Percentiles rank a stretch among this genome's conserved stretches.
These are phyloP conservation scores for Trypanosomatidae sp. DNA, from an alignment of 208 protist species.

Conservation along the genomic window DNA sequence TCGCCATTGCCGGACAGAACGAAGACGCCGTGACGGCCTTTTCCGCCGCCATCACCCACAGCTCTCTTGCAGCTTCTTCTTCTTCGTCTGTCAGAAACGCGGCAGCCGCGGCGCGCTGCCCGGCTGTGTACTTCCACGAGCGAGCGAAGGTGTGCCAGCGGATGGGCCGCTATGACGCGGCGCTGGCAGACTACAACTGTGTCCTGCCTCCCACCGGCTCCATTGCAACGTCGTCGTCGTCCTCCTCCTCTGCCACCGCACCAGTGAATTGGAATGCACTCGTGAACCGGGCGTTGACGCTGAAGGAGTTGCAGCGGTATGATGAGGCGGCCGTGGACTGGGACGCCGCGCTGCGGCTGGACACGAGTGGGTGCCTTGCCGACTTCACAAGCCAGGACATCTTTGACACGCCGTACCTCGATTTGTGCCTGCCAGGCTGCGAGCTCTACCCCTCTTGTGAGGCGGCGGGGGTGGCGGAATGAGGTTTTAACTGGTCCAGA, in stretches of 20 bases:
- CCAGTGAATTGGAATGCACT: constrained; percentile 69
- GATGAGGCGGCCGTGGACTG: constrained; percentile 84
- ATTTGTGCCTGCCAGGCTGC: constrained; percentile 57
- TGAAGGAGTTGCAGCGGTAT: constrained; percentile 74
- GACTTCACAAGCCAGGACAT: constrained; percentile 58
- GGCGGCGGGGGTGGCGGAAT: no score
- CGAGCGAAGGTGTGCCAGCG: constrained; percentile 84
- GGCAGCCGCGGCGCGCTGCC: not conserved
- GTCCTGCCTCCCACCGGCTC: constrained; percentile 38
- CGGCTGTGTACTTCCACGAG: constrained; percentile 64
- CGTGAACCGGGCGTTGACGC: constrained; percentile 81
- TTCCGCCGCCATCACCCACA: constrained; percentile 40
- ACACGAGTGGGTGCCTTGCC: constrained; percentile 40
- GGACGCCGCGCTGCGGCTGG: constrained; percentile 58
- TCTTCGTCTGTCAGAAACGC: not conserved
- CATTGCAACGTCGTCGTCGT: not conserved
- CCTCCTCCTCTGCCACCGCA: no score
- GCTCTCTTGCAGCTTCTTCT: constrained; percentile 5
- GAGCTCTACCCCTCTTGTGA: constrained; percentile 16
- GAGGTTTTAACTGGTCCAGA: no score
- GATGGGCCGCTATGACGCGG: constrained; percentile 41
- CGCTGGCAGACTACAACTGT: constrained; percentile 74
- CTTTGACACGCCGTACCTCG: constrained; percentile 54
- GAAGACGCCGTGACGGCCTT: constrained; percentile 45
- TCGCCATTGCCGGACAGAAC: constrained; percentile 27